Percentiles rank a stretch among this genome's conserved stretches.
Evolutionary conservation across 2,329 filamentous ascomycete genomes (phyloP).

Genomic region (Paecilomyces sp.): DNA sequence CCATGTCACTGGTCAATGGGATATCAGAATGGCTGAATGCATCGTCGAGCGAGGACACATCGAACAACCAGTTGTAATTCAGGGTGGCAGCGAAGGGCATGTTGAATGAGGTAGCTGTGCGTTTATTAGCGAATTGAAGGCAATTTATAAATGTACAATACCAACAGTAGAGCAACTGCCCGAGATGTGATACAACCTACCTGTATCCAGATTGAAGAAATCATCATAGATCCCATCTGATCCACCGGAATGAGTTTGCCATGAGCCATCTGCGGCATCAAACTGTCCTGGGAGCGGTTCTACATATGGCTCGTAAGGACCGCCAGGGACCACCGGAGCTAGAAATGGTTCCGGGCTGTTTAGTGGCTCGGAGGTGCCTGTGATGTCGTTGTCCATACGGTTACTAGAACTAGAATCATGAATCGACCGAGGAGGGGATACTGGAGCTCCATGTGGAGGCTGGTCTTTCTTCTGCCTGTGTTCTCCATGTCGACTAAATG

Average conservation of each 20-base stretch:
- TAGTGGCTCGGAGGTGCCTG: constrained; percentile 1
- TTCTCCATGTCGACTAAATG: not conserved
- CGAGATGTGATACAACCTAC: constrained; percentile 14
- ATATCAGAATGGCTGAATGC: constrained; percentile 20
- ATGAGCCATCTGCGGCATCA: constrained; percentile 26
- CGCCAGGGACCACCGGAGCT: constrained; percentile 23
- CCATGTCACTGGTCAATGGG: constrained; percentile 16
- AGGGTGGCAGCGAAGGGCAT: constrained; percentile 57
- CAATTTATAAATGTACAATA: not conserved
- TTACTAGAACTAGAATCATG: constrained; percentile 15
- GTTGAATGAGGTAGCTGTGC: constrained; percentile 53
- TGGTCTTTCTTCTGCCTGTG: constrained; percentile 7
- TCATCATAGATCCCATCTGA: constrained; percentile 40
- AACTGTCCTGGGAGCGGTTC: constrained; percentile 27
- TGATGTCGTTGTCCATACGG: constrained; percentile 4
- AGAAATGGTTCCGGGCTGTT: constrained; percentile 16
- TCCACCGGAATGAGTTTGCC: constrained; percentile 8
- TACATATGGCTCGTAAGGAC: constrained; percentile 23
- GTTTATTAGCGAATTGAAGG: constrained; percentile 1
- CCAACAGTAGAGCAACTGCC: not conserved
- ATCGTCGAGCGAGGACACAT: constrained; percentile 33
- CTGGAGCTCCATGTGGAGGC: constrained; percentile 12
- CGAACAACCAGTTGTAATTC: constrained; percentile 59
- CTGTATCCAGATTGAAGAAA: constrained; percentile 53
- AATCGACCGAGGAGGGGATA: constrained; percentile 20